Conservation (phyloP, 2,329 filamentous ascomycete species). For the Aspergillus fructus region DNA sequence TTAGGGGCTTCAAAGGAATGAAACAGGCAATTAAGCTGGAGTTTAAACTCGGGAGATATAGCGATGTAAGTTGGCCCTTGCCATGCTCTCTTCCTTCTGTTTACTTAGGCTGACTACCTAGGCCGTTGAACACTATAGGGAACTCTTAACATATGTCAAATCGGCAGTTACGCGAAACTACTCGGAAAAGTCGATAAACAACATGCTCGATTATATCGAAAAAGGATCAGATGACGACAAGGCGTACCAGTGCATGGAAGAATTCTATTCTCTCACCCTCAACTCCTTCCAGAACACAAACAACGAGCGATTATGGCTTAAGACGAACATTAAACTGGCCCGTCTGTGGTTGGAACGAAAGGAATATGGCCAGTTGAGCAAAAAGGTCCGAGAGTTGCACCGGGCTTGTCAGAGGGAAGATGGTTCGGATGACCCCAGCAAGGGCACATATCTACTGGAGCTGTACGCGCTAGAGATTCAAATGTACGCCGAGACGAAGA, state of each 20-base stretch:
- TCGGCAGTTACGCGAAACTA: slow-evolving; percentile 96
- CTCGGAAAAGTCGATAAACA: slow-evolving; percentile 98
- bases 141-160: slow-evolving; percentile 96
- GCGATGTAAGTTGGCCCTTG: slow-evolving; percentile 60
- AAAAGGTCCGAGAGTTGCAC: slow-evolving; percentile 85
- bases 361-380: slow-evolving; percentile 75
- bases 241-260: slow-evolving; percentile 80
- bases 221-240: slow-evolving; percentile 76
- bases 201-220: slow-evolving; percentile 97
- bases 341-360: slow-evolving; percentile 89
- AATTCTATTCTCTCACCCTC: slow-evolving; percentile 91
- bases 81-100: neutral
- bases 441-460: slow-evolving; percentile 93
- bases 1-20: slow-evolving; percentile 85
- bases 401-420: slow-evolving; percentile 83
- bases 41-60: slow-evolving; percentile 86
- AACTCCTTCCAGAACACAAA: slow-evolving; percentile 96
- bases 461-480: slow-evolving; percentile 97
- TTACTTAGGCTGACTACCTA: slow-evolving; percentile 37
- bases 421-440: slow-evolving; percentile 79
- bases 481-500: slow-evolving; percentile 95
- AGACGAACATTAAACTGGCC: slow-evolving; percentile 96
- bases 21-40: slow-evolving; percentile 98
- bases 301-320: slow-evolving; percentile 94
- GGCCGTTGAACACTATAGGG: slow-evolving; percentile 88